Evolutionary conservation across 768 basidiomycete species (phyloP).

Genomic region (Tulasnella calospora): DNA sequence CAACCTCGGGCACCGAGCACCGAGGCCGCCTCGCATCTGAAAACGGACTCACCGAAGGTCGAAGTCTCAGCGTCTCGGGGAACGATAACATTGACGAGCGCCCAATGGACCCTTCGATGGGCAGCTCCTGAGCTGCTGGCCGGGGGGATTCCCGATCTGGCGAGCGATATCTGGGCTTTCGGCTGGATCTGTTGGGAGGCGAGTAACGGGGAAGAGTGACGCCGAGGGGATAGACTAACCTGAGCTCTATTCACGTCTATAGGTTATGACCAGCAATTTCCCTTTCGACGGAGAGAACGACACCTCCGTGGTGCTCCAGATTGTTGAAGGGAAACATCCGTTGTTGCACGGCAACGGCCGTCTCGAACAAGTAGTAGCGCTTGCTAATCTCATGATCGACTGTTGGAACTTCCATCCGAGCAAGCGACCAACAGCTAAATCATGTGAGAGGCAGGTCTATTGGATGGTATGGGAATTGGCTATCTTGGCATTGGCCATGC

Average conservation of each 20-base stretch:
- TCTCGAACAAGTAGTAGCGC: not conserved
- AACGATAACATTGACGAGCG: not conserved
- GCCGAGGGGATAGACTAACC: not conserved
- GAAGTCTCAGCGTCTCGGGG: not conserved
- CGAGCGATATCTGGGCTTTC: not conserved
- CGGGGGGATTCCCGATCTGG: not conserved
- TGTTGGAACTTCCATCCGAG: not conserved
- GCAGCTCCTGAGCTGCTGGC: not conserved
- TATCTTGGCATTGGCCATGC: not conserved
- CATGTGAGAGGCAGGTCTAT: not conserved
- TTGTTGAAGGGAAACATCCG: not conserved
- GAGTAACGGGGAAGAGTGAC: not conserved
- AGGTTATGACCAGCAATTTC: not conserved
- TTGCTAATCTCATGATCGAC: not conserved
- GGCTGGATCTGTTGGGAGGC: slow-evolving; percentile 4
- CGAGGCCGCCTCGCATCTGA: not conserved
- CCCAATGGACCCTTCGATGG: not conserved
- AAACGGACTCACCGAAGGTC: not conserved
- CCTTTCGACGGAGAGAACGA: not conserved
- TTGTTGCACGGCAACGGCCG: not conserved
- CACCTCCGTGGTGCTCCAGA: not conserved
- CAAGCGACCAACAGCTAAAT: not conserved
- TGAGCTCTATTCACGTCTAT: not conserved
- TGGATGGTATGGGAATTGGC: not conserved
- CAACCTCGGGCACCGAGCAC: not conserved